These are phyloP conservation scores for Endogone sp. DNA, from an alignment of 192 early-diverging fungal genomes.

Conservation along the genomic window DNA sequence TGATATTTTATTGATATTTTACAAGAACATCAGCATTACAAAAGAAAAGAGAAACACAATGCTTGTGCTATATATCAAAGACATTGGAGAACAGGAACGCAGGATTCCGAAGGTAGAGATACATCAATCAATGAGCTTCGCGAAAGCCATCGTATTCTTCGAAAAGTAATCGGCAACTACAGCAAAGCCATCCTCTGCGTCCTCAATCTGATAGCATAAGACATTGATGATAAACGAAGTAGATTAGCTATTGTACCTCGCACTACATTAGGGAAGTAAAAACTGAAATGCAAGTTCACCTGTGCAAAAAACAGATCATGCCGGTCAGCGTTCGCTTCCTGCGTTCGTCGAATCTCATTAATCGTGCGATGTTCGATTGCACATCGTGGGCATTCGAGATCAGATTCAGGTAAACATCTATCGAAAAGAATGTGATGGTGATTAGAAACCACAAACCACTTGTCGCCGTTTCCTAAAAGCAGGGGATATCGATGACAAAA, in stretches of 20 bases:
- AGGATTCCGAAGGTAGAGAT: no score
- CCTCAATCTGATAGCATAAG: constrained; percentile 52
- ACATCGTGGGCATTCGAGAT: constrained; percentile 75
- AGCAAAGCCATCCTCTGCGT: constrained; percentile 80
- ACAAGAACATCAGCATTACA: no score
- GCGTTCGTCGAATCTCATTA: constrained; percentile 69
- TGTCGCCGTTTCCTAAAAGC: no score
- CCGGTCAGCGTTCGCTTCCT: constrained; percentile 70
- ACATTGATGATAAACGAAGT: constrained; percentile 5
- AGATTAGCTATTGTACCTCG: no score
- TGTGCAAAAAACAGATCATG: constrained; percentile 82
- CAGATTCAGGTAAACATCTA: constrained; percentile 51
- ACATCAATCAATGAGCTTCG: constrained; percentile 47
- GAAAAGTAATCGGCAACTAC: constrained; percentile 89
- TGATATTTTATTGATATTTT: no score
- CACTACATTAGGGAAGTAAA: no score
- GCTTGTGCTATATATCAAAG: no score
- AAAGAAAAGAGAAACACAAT: no score
- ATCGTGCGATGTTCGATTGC: constrained; percentile 81
- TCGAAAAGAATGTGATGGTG: no score
- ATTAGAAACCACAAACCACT: no score
- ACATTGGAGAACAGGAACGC: no score
- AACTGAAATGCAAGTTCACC: constrained; percentile 30
- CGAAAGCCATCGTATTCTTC: constrained; percentile 76
- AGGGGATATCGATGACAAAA: no score